Percentiles rank a stretch among this genome's conserved stretches.
These are phyloP conservation scores for Trichoderma sp. DNA, from an alignment of 2,329 filamentous ascomycete species.

Conservation along the genomic window DNA sequence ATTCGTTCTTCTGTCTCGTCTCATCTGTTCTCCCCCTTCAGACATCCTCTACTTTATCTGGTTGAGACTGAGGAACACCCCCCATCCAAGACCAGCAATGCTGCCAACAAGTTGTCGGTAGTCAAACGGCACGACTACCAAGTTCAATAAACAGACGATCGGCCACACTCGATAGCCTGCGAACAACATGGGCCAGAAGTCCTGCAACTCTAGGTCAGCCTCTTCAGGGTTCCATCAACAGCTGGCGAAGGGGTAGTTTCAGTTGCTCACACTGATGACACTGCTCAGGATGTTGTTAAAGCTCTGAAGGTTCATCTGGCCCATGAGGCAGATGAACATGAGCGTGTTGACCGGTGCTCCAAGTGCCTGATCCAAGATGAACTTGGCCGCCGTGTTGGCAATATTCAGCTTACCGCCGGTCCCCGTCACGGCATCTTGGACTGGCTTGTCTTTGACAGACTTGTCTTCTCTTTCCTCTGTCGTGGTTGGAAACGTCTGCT, in stretches of 20 bases:
- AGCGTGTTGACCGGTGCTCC: slow-evolving; percentile 15
- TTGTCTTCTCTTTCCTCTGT: not conserved
- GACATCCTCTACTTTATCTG: slow-evolving; percentile 1
- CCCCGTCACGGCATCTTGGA: not conserved
- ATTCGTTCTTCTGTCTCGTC: not conserved
- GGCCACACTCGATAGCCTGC: slow-evolving; percentile 16
- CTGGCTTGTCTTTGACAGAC: not conserved
- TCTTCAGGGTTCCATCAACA: not conserved
- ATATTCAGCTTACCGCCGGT: slow-evolving; percentile 14
- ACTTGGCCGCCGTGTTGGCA: slow-evolving; percentile 16
- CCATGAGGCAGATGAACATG: slow-evolving; percentile 19
- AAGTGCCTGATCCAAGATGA: slow-evolving; percentile 12
- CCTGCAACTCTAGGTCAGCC: not conserved
- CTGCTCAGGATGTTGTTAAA: not conserved
- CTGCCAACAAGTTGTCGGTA: slow-evolving; percentile 15
- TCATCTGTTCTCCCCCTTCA: not conserved
- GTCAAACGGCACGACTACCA: slow-evolving; percentile 15
- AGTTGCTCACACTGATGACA: not conserved
- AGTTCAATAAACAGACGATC: slow-evolving; percentile 9
- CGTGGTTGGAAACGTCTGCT: slow-evolving; percentile 8
- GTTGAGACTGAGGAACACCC: slow-evolving; percentile 17
- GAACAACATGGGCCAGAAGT: slow-evolving; percentile 19
- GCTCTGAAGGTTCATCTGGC: slow-evolving; percentile 12
- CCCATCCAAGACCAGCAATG: slow-evolving; percentile 14
- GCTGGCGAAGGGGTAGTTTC: not conserved